Percentiles rank a stretch among this genome's conserved stretches.
phyloP scores from a whole-genome alignment of 768 basidiomycete species.

The Boletus sp. region DNA sequence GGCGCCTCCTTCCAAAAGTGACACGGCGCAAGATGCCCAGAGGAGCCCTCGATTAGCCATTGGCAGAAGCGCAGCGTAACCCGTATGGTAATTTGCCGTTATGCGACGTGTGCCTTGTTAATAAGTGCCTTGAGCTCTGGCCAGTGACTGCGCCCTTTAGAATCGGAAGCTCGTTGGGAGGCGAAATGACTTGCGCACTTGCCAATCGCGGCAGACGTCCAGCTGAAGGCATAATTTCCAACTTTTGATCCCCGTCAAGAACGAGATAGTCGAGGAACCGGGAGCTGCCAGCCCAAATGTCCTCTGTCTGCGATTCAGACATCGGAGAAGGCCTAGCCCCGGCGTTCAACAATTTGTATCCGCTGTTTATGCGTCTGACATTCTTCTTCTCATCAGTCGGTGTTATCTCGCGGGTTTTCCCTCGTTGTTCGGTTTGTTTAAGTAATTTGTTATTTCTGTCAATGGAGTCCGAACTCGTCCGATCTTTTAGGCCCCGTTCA shows the following conservation, averaged over 20 bases:
- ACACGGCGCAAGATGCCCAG: conserved; percentile 17
- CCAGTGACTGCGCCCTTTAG: conserved; percentile 3
- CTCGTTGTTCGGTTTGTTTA: background rate
- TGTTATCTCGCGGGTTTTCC: conserved; percentile 5
- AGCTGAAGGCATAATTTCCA: background rate
- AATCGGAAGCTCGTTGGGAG: conserved; percentile 14
- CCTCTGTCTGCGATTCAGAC: background rate
- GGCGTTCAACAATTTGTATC: conserved; percentile 18
- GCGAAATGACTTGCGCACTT: conserved; percentile 21
- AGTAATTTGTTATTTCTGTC: background rate
- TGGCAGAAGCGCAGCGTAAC: background rate
- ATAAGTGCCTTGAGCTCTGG: conserved; percentile 13
- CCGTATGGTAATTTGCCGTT: conserved; percentile 8
- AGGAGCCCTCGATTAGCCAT: conserved; percentile 12
- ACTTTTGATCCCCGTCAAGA: conserved; percentile 26
- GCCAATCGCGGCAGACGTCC: conserved; percentile 1
- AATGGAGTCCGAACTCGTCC: conserved; percentile 12
- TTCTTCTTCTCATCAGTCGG: conserved; percentile 5
- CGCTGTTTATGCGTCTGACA: background rate
- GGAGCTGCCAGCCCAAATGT: background rate
- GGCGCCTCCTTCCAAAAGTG: conserved; percentile 15
- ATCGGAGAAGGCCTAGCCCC: conserved; percentile 3
- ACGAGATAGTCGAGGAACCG: conserved; percentile 9
- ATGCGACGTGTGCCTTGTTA: conserved; percentile 12
- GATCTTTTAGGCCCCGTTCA: conserved; percentile 12